phyloP scores from a whole-genome alignment of 352 stramenopile species.

The Phytophthora crassamura region DNA sequence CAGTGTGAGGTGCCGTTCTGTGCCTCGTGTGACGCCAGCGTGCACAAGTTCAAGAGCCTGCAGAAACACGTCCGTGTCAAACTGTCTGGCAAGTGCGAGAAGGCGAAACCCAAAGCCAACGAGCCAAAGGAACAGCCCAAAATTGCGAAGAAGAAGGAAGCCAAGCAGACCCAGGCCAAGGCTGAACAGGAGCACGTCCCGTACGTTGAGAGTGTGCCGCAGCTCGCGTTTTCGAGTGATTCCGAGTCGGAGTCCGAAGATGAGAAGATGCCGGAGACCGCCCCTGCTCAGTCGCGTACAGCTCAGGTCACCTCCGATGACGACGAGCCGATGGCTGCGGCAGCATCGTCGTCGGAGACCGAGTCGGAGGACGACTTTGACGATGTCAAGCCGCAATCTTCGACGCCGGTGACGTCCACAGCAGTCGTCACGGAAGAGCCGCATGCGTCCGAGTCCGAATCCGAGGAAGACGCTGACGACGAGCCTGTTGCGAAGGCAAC shows the following conservation, averaged over 20 bases:
- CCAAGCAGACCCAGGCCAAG: constrained; percentile 25
- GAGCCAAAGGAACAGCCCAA: constrained; percentile 10
- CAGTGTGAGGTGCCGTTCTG: constrained; percentile 73
- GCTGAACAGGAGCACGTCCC: constrained; percentile 4
- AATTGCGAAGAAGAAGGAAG: constrained; percentile 14
- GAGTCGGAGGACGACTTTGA: constrained; percentile 45
- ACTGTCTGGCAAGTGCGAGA: constrained; percentile 7
- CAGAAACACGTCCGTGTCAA: constrained; percentile 49
- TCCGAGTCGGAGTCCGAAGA: constrained; percentile 39
- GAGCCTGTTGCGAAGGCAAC: constrained; percentile 5
- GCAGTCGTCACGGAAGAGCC: constrained; percentile 1
- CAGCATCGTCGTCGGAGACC: constrained; percentile 5
- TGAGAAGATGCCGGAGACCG: constrained; percentile 30
- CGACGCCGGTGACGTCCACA: not conserved
- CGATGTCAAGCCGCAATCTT: constrained; percentile 27
- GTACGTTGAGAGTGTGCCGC: constrained; percentile 68
- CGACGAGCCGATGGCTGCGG: constrained; percentile 20
- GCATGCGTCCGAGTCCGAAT: constrained; percentile 1
- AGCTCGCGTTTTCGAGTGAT: constrained; percentile 62
- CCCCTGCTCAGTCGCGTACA: not conserved
- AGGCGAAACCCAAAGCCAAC: constrained; percentile 27
- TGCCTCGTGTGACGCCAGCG: constrained; percentile 54
- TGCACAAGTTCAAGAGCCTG: constrained; percentile 83
- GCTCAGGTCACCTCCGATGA: constrained; percentile 6
- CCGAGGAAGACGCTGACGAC: constrained; percentile 20